phyloP scores from a whole-genome alignment of 768 basidiomycete species.

The Gloeopeniophorella convolvens region DNA sequence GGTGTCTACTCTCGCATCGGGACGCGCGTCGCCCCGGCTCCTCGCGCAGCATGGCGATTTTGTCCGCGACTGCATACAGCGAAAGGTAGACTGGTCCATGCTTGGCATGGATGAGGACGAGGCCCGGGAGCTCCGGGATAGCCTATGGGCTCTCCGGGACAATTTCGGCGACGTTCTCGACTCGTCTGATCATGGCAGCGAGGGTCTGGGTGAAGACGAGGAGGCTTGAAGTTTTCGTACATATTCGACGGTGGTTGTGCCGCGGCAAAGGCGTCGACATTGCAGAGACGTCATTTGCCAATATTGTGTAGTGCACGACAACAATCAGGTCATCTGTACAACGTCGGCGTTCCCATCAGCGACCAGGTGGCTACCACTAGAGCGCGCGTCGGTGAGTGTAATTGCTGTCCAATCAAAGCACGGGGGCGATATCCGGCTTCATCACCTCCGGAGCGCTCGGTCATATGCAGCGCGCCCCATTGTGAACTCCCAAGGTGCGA shows the following conservation, averaged over 20 bases:
- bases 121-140: constrained; percentile 12
- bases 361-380: too few relatives aligned
- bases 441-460: too few relatives aligned
- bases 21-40: constrained; percentile 31
- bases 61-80: constrained; percentile 35
- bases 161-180: constrained; percentile 10
- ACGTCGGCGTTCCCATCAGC: too few relatives aligned
- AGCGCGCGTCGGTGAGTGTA: too few relatives aligned
- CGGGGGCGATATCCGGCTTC: too few relatives aligned
- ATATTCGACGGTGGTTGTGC: too few relatives aligned
- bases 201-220: constrained; percentile 12
- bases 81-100: constrained; percentile 12
- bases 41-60: constrained; percentile 49
- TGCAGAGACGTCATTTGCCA: too few relatives aligned
- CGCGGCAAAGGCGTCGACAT: neutral
- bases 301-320: too few relatives aligned
- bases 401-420: too few relatives aligned
- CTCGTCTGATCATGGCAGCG: neutral
- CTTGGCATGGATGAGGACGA: constrained; percentile 16
- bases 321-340: too few relatives aligned
- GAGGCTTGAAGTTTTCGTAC: constrained; percentile 4
- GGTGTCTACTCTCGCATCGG: constrained; percentile 35
- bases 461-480: too few relatives aligned
- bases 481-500: too few relatives aligned
- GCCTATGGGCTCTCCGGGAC: constrained; percentile 17